These are phyloP conservation scores for Apocynum venetum DNA, from an alignment of 257 asterid genomes.

Conservation along the genomic window DNA sequence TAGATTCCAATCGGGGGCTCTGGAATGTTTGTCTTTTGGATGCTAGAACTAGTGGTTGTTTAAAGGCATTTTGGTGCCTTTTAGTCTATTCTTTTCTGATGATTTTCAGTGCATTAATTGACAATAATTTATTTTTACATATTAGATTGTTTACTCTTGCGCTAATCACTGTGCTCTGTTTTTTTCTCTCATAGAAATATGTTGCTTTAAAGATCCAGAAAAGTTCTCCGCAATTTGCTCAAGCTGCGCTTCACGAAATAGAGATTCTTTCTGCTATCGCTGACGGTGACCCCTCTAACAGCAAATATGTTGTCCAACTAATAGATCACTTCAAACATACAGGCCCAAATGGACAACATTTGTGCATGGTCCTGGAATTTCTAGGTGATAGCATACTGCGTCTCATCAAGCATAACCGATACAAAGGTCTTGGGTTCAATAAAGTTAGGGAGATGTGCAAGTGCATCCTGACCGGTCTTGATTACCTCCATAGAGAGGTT, in stretches of 20 bases:
- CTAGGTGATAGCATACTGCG: constrained; percentile 91
- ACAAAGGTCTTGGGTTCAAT: constrained; percentile 72
- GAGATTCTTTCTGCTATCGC: constrained; percentile 81
- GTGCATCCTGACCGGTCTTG: constrained; percentile 84
- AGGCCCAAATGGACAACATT: constrained; percentile 98
- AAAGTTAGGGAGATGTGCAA: constrained; percentile 88
- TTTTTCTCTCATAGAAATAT: constrained; percentile 37
- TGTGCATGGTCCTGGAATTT: constrained; percentile 96
- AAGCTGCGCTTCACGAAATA: constrained; percentile 94
- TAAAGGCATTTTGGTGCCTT: neutral
- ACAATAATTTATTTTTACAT: neutral
- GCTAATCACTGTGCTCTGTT: constrained; percentile 4
- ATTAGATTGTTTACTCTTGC: neutral
- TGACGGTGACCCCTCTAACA: constrained; percentile 61
- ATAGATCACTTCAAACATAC: constrained; percentile 85
- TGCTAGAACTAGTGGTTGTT: neutral
- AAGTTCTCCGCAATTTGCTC: constrained; percentile 92
- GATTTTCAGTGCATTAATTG: neutral
- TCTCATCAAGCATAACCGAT: constrained; percentile 66
- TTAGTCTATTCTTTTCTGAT: neutral
- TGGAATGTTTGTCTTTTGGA: neutral
- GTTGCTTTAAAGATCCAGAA: constrained; percentile 98
- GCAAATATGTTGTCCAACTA: constrained; percentile 62
- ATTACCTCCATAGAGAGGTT: constrained; percentile 78
- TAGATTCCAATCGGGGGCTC: neutral